Base-by-base conservation (phyloP, 257 asterid genomes). In the Plantago elongata region DNA sequence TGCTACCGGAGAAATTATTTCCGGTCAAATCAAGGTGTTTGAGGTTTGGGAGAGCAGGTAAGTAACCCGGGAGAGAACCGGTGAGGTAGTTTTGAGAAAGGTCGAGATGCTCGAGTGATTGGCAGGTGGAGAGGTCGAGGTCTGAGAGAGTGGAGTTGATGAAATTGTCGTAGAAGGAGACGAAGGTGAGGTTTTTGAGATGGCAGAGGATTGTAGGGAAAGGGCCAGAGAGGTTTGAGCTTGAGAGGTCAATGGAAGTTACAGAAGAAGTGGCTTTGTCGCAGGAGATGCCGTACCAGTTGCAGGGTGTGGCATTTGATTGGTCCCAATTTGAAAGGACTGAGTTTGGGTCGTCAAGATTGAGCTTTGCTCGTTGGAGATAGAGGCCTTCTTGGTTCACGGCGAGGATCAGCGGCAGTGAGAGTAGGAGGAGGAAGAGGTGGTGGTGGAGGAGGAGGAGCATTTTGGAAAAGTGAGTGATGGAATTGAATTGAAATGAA, bases 21-120 rank as follows among this genome's bases (percentile, higher is more conserved):
- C 97, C 98, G 3, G 89, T 79, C 58, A 93, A 81, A 73, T 89
- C 99, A 15, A 93, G 94, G 70, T 87, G 79, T 62, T 75, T 85
- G 18, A 93, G 69, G 45, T 74, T 81, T 7, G 92, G 90, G 13
- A 93, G 86, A 48, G 74, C 83, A 1, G 96, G 71, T 1, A 93
- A 40, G 49, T 58, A 56, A 27, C 16, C 54, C 5, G 99, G 96
- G 13, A 89, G 79, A 9, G 67, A 64, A 14, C 97, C 99, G 42
- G 93, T 87, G 15, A 93, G 52, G 61, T 76, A 84, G 56, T 93
- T 93, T 79, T 89, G 95, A 17, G 87, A 86, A 59, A 93, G 75
- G 76, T 90, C 90, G n/a, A 93, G 94, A 68, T 89, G 95, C 70
- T 74, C 81, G 62, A 93, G 7, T 3, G 95, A 73, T 9, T 60